These are phyloP conservation scores for Haberlea rhodopensis DNA, from an alignment of 257 asterid species.

Conservation along the genomic window DNA sequence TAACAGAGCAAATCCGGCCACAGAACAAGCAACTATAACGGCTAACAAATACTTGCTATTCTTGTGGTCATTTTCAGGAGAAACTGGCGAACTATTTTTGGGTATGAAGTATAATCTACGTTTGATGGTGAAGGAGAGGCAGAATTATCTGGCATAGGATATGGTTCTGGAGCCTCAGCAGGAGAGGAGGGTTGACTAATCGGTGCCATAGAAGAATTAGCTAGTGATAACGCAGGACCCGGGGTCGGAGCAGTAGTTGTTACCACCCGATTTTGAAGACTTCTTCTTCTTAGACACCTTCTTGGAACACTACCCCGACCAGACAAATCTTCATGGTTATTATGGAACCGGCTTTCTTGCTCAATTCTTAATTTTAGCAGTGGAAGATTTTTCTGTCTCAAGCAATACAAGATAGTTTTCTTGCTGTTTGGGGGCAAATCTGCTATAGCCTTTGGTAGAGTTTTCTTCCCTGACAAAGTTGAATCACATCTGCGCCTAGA, in stretches of 20 bases:
- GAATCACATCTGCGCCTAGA: slow-evolving; percentile 25
- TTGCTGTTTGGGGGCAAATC: slow-evolving; percentile 39
- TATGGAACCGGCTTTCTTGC: slow-evolving; percentile 23
- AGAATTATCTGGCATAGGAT: neutral
- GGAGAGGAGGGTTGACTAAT: slow-evolving; percentile 25
- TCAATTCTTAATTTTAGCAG: slow-evolving; percentile 12
- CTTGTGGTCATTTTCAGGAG: slow-evolving; percentile 21
- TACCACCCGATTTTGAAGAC: neutral
- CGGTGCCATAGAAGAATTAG: slow-evolving; percentile 26
- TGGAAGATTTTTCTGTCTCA: slow-evolving; percentile 30
- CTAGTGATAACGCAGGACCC: slow-evolving; percentile 29
- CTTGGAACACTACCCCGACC: slow-evolving; percentile 47
- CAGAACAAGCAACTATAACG: slow-evolving; percentile 37
- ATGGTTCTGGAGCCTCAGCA: slow-evolving; percentile 26
- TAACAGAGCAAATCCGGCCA: slow-evolving; percentile 47
- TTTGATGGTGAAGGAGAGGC: slow-evolving; percentile 22
- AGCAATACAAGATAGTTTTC: slow-evolving; percentile 40
- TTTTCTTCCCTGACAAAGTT: slow-evolving; percentile 31
- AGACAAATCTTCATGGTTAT: slow-evolving; percentile 34
- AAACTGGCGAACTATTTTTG: slow-evolving; percentile 17
- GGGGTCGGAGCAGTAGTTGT: slow-evolving; percentile 29
- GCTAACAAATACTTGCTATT: slow-evolving; percentile 31
- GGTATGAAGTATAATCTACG: slow-evolving; percentile 12
- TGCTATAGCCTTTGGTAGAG: slow-evolving; percentile 33
- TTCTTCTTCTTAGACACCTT: slow-evolving; percentile 51